These are phyloP conservation scores for Cytospora paraplurivora DNA, from an alignment of 2,329 filamentous ascomycete genomes.

Conservation along the genomic window DNA sequence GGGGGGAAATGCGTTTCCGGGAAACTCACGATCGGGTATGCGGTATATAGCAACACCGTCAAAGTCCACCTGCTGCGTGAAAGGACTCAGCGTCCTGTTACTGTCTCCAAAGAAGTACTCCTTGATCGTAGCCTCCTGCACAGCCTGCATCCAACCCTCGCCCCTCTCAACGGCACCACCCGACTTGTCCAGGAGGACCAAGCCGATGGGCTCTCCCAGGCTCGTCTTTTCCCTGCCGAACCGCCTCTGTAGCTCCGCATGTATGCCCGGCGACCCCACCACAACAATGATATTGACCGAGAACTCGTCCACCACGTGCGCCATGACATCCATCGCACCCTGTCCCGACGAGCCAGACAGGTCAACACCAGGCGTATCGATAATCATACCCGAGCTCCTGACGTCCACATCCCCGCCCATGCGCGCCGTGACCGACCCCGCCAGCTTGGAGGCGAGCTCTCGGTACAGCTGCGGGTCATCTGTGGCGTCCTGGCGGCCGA, in stretches of 20 bases:
- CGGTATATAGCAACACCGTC: conserved; percentile 73
- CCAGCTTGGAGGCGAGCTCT: conserved; percentile 73
- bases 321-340: conserved; percentile 72
- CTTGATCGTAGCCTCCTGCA: conserved; percentile 75
- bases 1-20: conserved; percentile 14
- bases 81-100: conserved; percentile 77
- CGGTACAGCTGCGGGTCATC: conserved; percentile 74
- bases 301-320: conserved; percentile 69
- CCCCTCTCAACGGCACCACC: conserved; percentile 82
- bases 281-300: conserved; percentile 80
- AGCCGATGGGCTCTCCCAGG: conserved; percentile 67
- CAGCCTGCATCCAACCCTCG: conserved; percentile 70
- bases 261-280: conserved; percentile 75
- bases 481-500: conserved; percentile 72
- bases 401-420: conserved; percentile 74
- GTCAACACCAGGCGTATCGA: conserved; percentile 77
- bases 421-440: conserved; percentile 74
- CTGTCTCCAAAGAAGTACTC: conserved; percentile 93
- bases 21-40: conserved; percentile 58
- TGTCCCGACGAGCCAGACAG: conserved; percentile 56
- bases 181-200: conserved; percentile 81
- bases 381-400: conserved; percentile 74
- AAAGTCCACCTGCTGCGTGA: conserved; percentile 83
- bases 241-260: conserved; percentile 71
- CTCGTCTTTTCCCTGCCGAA: conserved; percentile 61